Evolutionary conservation across 306 rosid genomes (phyloP).

Genomic region (Potentilla sterilis): DNA sequence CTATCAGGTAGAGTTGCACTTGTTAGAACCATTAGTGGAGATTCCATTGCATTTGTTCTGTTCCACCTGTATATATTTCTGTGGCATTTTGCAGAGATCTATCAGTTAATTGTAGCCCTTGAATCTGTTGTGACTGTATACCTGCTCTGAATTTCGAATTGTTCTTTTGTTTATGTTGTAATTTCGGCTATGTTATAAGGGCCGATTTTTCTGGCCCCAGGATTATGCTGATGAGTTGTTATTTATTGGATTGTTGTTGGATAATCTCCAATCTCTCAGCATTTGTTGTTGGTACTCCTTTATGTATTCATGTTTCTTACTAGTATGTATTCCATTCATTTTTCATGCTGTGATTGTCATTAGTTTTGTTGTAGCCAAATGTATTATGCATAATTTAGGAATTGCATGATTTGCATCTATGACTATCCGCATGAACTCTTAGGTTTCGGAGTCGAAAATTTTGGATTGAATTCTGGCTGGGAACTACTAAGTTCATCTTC

Average conservation of each 20-base stretch:
- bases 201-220: slow-evolving; percentile 39
- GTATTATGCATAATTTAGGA: neutral
- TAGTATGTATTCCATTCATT: neutral
- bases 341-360: neutral
- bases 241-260: slow-evolving; percentile 48
- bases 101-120: slow-evolving; percentile 47
- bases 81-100: slow-evolving; percentile 55
- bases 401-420: neutral
- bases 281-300: slow-evolving; percentile 10
- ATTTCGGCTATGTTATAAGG: slow-evolving; percentile 53
- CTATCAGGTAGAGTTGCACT: slow-evolving; percentile 73
- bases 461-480: neutral
- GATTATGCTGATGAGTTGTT: slow-evolving; percentile 57
- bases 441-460: neutral
- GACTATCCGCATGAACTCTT: neutral
- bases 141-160: slow-evolving; percentile 48
- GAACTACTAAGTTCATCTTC: too few relatives aligned
- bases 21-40: slow-evolving; percentile 34
- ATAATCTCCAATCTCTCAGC: slow-evolving; percentile 35
- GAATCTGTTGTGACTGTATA: slow-evolving; percentile 38
- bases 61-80: slow-evolving; percentile 63
- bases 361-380: neutral
- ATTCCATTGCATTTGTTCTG: slow-evolving; percentile 33
- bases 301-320: neutral
- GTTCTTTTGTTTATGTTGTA: slow-evolving; percentile 41